These are phyloP conservation scores for Alternaria alternata DNA, from an alignment of 2,329 filamentous ascomycete species.

Conservation along the genomic window DNA sequence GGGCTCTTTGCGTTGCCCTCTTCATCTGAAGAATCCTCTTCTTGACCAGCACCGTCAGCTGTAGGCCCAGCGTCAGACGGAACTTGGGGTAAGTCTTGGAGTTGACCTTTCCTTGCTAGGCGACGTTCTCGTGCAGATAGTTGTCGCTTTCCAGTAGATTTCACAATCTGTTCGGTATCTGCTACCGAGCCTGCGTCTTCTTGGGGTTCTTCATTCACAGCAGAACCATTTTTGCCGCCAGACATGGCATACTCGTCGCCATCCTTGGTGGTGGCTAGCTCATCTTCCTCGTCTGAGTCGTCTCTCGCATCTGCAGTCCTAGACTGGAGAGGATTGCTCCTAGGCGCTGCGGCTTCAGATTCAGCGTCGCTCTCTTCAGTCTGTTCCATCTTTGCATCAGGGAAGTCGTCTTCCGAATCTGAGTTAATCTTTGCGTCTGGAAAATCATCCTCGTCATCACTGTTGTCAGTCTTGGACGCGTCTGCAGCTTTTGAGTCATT, in stretches of 20 bases:
- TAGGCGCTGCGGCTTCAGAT: constrained; percentile 39
- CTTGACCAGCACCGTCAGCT: constrained; percentile 31
- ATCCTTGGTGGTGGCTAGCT: constrained; percentile 17
- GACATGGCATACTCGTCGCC: constrained; percentile 19
- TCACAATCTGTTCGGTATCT: constrained; percentile 37
- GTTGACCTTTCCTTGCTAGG: constrained; percentile 49
- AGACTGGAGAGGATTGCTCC: constrained; percentile 53
- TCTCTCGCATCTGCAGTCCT: constrained; percentile 17
- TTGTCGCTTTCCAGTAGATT: constrained; percentile 40
- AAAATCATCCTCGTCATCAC: constrained; percentile 56
- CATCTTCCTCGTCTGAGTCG: constrained; percentile 38
- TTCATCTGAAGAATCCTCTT: constrained; percentile 42
- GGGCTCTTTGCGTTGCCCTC: constrained; percentile 24
- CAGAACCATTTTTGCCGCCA: constrained; percentile 12
- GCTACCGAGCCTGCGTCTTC: constrained; percentile 40
- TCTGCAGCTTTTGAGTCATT: constrained; percentile 28
- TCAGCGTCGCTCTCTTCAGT: constrained; percentile 50
- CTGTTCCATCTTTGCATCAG: constrained; percentile 51
- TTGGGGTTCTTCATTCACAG: constrained; percentile 25
- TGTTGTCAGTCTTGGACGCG: constrained; percentile 34
- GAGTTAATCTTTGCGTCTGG: constrained; percentile 53
- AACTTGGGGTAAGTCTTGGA: constrained; percentile 21
- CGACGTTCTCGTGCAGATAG: constrained; percentile 51
- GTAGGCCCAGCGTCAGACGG: constrained; percentile 24
- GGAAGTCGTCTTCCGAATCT: constrained; percentile 56